Percentiles rank a stretch among this genome's conserved stretches.
phyloP scores from a whole-genome alignment of 1,284 basidiomycete species.

The Butyriboletus appendiculatus region DNA sequence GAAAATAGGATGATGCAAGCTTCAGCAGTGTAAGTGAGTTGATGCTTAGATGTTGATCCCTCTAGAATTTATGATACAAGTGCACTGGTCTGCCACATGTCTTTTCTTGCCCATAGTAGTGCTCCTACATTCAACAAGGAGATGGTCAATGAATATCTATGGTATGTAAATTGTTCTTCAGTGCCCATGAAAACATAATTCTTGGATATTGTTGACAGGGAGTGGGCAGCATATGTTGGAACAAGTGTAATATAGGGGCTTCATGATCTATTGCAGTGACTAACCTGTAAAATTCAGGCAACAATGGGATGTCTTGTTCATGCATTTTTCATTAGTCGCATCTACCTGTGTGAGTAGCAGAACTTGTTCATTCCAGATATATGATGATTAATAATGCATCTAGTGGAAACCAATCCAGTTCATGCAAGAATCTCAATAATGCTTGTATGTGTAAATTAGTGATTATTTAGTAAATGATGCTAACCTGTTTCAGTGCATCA shows the following conservation, averaged over 20 bases:
- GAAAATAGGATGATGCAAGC: conserved; percentile 22
- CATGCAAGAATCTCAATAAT: conserved; percentile 3
- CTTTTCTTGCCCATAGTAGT: conserved; percentile 7
- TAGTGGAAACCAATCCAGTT: conserved; percentile 10
- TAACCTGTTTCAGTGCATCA: conserved; percentile 14
- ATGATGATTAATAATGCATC: neutral
- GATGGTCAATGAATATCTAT: neutral
- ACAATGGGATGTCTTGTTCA: conserved; percentile 26
- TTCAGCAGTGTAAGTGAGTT: conserved; percentile 11
- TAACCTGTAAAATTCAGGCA: conserved; percentile 16
- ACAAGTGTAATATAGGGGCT: conserved; percentile 14
- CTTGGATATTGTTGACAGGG: conserved; percentile 10
- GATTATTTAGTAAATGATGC: neutral
- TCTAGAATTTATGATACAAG: conserved; percentile 6
- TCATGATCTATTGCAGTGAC: neutral
- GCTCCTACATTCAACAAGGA: neutral
- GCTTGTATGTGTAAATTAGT: conserved; percentile 18
- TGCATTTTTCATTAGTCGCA: conserved; percentile 24
- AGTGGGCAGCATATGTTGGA: conserved; percentile 6
- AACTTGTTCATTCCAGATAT: neutral
- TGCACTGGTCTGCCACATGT: conserved; percentile 13
- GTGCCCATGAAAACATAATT: neutral
- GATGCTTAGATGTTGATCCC: neutral
- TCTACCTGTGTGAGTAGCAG: conserved; percentile 23
- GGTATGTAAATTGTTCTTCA: conserved; percentile 12